These are phyloP conservation scores for Melampsora occidentalis DNA, from an alignment of 1,284 basidiomycete genomes.

Conservation along the genomic window DNA sequence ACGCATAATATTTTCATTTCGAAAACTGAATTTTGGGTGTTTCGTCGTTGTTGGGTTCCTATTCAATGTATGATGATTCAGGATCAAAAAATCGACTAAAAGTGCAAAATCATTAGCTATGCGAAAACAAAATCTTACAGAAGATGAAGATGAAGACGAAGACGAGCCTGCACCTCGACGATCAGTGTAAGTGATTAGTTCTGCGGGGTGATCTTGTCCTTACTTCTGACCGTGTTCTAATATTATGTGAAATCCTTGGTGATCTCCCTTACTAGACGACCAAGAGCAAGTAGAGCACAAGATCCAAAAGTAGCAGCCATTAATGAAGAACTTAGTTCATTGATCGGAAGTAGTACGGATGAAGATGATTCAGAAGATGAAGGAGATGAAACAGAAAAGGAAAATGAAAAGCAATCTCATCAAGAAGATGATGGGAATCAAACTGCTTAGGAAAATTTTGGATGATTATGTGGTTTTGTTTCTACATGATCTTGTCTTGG, in stretches of 20 bases:
- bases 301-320: constrained; percentile 17
- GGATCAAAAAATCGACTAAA: constrained; percentile 22
- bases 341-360: constrained; percentile 37
- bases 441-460: no score
- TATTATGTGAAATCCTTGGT: background rate
- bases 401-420: constrained; percentile 5
- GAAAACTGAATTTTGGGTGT: background rate
- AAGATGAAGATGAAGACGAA: constrained; percentile 11
- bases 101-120: constrained; percentile 26
- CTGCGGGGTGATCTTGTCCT: background rate
- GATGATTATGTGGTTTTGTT: no score
- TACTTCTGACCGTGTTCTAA: background rate
- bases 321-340: constrained; percentile 25
- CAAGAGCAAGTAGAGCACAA: constrained; percentile 19
- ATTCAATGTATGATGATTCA: background rate
- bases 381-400: constrained; percentile 13
- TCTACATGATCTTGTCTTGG: no score
- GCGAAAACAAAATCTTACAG: constrained; percentile 20
- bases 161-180: constrained; percentile 20
- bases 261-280: constrained; percentile 6
- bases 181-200: constrained; percentile 20
- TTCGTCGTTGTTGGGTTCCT: background rate
- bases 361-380: constrained; percentile 31
- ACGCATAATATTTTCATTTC: background rate
- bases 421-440: no score